A percentile compares a stretch with the other conserved stretches of the same genome.
Evolutionary conservation across 2,329 filamentous ascomycete species (phyloP).

Genomic region (Pseudopithomyces maydicus): DNA sequence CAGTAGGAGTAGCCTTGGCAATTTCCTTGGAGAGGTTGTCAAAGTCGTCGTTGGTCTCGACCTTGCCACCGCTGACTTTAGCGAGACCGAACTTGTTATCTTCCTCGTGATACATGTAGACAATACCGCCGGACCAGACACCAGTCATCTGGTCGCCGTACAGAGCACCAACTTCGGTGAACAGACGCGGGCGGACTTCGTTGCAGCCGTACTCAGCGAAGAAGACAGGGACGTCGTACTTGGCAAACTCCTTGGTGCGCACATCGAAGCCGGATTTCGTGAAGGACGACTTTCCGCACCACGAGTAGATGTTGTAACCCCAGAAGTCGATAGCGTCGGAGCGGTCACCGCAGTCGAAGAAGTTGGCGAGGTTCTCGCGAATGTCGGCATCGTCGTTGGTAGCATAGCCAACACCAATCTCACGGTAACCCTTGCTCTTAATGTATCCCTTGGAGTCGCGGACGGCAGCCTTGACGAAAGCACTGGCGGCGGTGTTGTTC

Average conservation of each 20-base stretch:
- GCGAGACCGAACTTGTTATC: slow-evolving; percentile 87
- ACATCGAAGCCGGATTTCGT: slow-evolving; percentile 76
- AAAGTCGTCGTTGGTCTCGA: slow-evolving; percentile 63
- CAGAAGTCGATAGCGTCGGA: slow-evolving; percentile 86
- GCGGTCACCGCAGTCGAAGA: slow-evolving; percentile 84
- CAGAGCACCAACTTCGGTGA: slow-evolving; percentile 82
- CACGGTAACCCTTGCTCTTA: slow-evolving; percentile 74
- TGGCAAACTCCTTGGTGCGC: slow-evolving; percentile 82
- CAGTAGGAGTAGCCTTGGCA: slow-evolving; percentile 67
- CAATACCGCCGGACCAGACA: slow-evolving; percentile 94
- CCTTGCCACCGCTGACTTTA: slow-evolving; percentile 59
- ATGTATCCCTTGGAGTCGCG: slow-evolving; percentile 97
- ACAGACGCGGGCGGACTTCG: slow-evolving; percentile 71
- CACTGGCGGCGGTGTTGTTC: slow-evolving; percentile 88
- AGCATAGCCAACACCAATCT: slow-evolving; percentile 91
- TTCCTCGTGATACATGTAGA: slow-evolving; percentile 98
- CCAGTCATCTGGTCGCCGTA: slow-evolving; percentile 80
- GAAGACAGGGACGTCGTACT: slow-evolving; percentile 94
- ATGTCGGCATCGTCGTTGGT: slow-evolving; percentile 90
- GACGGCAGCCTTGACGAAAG: slow-evolving; percentile 96
- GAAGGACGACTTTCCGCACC: slow-evolving; percentile 88
- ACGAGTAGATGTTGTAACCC: slow-evolving; percentile 99
- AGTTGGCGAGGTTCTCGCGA: slow-evolving; percentile 80
- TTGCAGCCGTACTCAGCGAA: slow-evolving; percentile 99
- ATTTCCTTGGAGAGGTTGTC: slow-evolving; percentile 72